Evolutionary conservation across 805 yeast species (phyloP).

Genomic region (Candida tibetensis): DNA sequence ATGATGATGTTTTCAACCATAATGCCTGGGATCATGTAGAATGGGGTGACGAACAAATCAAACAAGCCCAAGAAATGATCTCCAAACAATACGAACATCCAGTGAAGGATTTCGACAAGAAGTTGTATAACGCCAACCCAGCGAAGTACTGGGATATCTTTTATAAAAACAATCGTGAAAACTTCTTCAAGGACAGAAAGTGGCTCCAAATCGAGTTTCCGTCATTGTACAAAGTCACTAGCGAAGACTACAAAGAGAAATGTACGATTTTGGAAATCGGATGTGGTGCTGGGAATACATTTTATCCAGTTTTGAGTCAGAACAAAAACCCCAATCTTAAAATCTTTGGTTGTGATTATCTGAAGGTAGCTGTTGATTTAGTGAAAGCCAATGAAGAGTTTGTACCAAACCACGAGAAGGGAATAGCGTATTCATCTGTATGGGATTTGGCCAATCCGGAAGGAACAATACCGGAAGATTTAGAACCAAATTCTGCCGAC

Average conservation of each 20-base stretch:
- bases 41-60: conserved; percentile 89
- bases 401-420: conserved; percentile 44
- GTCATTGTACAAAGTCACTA: conserved; percentile 69
- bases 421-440: conserved; percentile 73
- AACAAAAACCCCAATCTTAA: conserved; percentile 75
- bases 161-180: conserved; percentile 84
- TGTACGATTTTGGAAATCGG: conserved; percentile 85
- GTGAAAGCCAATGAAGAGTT: conserved; percentile 66
- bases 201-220: conserved; percentile 98
- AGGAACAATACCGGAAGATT: conserved; percentile 75
- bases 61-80: conserved; percentile 72
- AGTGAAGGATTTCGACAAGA: conserved; percentile 83
- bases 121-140: conserved; percentile 76
- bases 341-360: conserved; percentile 85
- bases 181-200: conserved; percentile 93
- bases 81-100: conserved; percentile 74
- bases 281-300: conserved; percentile 97
- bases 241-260: conserved; percentile 62
- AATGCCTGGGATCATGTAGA: conserved; percentile 98
- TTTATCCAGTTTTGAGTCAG: conserved; percentile 82
- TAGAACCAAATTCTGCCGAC: conserved; percentile 80
- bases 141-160: conserved; percentile 95
- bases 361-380: conserved; percentile 83
- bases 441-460: conserved; percentile 91
- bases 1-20: conserved; percentile 82